phyloP scores from a whole-genome alignment of 495 filamentous ascomycete species.

The Aspergillus diversus region DNA sequence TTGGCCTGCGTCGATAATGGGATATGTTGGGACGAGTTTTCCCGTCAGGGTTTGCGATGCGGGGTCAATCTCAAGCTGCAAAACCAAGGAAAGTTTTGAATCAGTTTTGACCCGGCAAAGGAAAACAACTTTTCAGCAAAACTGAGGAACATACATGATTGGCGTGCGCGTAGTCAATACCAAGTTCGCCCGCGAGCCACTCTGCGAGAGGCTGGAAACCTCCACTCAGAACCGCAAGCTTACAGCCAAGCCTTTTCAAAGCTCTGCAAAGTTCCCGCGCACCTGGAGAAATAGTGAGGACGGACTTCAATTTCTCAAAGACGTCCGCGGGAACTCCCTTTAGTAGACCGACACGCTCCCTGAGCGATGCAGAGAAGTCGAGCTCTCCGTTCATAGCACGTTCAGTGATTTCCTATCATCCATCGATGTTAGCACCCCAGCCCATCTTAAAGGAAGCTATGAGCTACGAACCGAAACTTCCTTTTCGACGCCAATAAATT shows the following conservation, averaged over 20 bases:
- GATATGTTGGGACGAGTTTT: slow-evolving; percentile 64
- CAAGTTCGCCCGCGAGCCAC: slow-evolving; percentile 79
- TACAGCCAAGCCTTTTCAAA: slow-evolving; percentile 75
- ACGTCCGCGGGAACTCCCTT: slow-evolving; percentile 78
- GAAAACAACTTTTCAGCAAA: not conserved
- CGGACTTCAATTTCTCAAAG: slow-evolving; percentile 72
- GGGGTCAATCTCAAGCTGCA: slow-evolving; percentile 67
- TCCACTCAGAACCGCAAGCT: slow-evolving; percentile 87
- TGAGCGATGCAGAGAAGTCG: slow-evolving; percentile 85
- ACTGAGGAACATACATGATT: slow-evolving; percentile 64
- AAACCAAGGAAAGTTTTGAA: not conserved
- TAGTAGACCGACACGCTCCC: slow-evolving; percentile 76
- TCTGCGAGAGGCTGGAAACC: slow-evolving; percentile 87
- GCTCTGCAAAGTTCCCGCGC: slow-evolving; percentile 71
- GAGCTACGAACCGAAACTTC: slow-evolving; percentile 57
- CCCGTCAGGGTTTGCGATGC: slow-evolving; percentile 75
- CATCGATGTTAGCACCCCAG: slow-evolving; percentile 28
- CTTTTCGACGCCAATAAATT: slow-evolving; percentile 72
- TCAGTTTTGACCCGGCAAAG: slow-evolving; percentile 8
- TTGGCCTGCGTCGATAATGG: slow-evolving; percentile 79
- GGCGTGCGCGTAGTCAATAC: slow-evolving; percentile 83
- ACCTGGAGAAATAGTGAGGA: slow-evolving; percentile 79
- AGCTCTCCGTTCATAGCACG: slow-evolving; percentile 96
- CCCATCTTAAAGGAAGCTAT: slow-evolving; percentile 26
- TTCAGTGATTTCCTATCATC: slow-evolving; percentile 72